Percentiles rank a stretch among this genome's conserved stretches.
phyloP scores from a whole-genome alignment of 257 asterid genomes.

The Forsythia suspensa region DNA sequence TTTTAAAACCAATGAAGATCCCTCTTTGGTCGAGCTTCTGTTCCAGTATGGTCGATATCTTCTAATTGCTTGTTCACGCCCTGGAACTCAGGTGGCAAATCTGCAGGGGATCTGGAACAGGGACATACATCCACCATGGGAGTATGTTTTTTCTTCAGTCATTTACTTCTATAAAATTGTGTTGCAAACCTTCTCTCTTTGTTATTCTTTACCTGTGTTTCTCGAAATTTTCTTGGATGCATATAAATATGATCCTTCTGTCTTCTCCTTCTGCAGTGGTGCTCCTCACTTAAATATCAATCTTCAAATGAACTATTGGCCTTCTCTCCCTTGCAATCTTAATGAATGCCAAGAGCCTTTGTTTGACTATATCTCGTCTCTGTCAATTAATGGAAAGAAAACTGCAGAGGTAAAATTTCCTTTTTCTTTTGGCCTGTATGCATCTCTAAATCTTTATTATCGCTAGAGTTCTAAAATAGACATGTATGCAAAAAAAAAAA shows the following conservation, averaged over 20 bases:
- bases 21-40: conserved; percentile 67
- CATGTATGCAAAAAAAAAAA: neutral
- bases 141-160: conserved; percentile 42
- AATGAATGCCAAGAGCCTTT: conserved; percentile 79
- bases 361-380: conserved; percentile 57
- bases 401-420: conserved; percentile 58
- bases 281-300: conserved; percentile 86
- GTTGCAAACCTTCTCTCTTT: neutral
- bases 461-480: neutral
- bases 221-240: neutral
- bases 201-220: neutral
- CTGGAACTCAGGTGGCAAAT: conserved; percentile 73
- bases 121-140: conserved; percentile 66
- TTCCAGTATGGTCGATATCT: conserved; percentile 82
- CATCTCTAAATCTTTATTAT: neutral
- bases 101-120: conserved; percentile 87
- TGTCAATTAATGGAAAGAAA: conserved; percentile 61
- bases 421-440: conserved; percentile 10
- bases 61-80: conserved; percentile 73
- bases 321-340: conserved; percentile 72
- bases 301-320: conserved; percentile 92
- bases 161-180: neutral
- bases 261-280: conserved; percentile 41
- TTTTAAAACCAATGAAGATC: conserved; percentile 66
- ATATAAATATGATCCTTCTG: conserved; percentile 6